Evolutionary conservation across 495 filamentous ascomycete genomes (phyloP).

Genomic region (Collariella sp.): DNA sequence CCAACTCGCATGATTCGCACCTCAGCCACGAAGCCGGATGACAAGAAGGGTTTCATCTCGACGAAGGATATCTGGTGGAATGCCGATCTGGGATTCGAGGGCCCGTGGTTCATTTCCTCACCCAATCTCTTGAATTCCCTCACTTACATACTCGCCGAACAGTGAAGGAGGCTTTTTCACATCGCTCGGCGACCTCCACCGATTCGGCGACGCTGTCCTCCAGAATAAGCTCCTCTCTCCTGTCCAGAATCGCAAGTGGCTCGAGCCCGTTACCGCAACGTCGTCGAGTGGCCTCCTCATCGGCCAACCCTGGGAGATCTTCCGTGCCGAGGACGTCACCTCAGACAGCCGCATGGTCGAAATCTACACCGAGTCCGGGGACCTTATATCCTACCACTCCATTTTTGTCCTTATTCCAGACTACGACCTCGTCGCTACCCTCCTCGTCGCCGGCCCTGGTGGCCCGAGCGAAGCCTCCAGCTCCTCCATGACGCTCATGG

Average conservation of each 20-base stretch:
- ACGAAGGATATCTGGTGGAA: conserved; percentile 33
- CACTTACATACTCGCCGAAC: background rate
- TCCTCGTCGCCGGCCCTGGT: conserved; percentile 35
- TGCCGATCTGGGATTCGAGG: conserved; percentile 36
- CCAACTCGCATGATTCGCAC: conserved; percentile 37
- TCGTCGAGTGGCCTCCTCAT: conserved; percentile 35
- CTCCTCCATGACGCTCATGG: conserved; percentile 17
- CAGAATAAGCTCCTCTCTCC: conserved; percentile 36
- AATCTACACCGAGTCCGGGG: conserved; percentile 50
- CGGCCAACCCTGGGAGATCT: conserved; percentile 52
- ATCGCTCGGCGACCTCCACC: conserved; percentile 43
- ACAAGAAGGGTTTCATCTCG: conserved; percentile 34
- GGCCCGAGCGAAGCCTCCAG: conserved; percentile 12
- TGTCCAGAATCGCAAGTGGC: conserved; percentile 43
- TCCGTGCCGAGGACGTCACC: conserved; percentile 27
- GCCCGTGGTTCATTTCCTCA: conserved; percentile 29
- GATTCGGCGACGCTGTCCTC: conserved; percentile 44
- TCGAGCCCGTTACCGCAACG: conserved; percentile 46
- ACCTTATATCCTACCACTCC: conserved; percentile 40
- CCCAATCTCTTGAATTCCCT: conserved; percentile 3
- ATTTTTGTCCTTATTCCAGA: conserved; percentile 43
- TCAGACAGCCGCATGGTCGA: conserved; percentile 36
- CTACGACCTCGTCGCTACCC: conserved; percentile 42
- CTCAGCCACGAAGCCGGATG: conserved; percentile 26
- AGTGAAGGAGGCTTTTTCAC: conserved; percentile 46